Percentiles rank a stretch among this genome's conserved stretches.
These are phyloP conservation scores for Phyllosticta capitalensis DNA, from an alignment of 2,329 filamentous ascomycete species.

Conservation along the genomic window DNA sequence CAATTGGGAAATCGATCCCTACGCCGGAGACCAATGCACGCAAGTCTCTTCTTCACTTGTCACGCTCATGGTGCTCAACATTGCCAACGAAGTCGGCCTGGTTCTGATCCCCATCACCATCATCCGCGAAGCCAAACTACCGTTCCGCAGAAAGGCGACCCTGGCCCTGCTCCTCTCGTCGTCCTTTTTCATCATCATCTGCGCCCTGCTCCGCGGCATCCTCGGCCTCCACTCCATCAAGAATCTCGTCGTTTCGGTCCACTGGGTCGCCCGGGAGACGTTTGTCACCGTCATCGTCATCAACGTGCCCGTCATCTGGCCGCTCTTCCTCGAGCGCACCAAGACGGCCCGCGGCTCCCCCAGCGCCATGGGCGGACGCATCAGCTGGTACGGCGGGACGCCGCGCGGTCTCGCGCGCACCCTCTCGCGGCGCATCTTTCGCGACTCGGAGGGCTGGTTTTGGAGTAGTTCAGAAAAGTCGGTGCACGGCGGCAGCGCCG, in stretches of 20 bases:
- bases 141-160: constrained; percentile 29
- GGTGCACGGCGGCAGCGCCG: background rate
- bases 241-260: constrained; percentile 28
- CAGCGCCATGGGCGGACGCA: background rate
- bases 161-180: constrained; percentile 34
- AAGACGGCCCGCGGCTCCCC: background rate
- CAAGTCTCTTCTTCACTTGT: constrained; percentile 26
- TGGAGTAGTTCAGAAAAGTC: background rate
- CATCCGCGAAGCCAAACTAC: constrained; percentile 32
- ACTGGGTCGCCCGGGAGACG: constrained; percentile 38
- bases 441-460: background rate
- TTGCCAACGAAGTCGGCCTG: constrained; percentile 31
- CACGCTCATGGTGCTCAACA: constrained; percentile 29
- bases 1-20: constrained; percentile 34
- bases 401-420: background rate
- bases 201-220: constrained; percentile 34
- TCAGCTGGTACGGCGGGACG: background rate
- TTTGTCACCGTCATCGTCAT: constrained; percentile 37
- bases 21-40: constrained; percentile 33
- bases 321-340: constrained; percentile 21
- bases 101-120: constrained; percentile 34
- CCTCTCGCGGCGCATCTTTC: background rate
- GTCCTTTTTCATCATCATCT: constrained; percentile 36
- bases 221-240: constrained; percentile 28
- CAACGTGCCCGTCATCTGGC: constrained; percentile 34